Evolutionary conservation across 148 eudicot species (phyloP).

Genomic region (Rhododendron griersonianum): DNA sequence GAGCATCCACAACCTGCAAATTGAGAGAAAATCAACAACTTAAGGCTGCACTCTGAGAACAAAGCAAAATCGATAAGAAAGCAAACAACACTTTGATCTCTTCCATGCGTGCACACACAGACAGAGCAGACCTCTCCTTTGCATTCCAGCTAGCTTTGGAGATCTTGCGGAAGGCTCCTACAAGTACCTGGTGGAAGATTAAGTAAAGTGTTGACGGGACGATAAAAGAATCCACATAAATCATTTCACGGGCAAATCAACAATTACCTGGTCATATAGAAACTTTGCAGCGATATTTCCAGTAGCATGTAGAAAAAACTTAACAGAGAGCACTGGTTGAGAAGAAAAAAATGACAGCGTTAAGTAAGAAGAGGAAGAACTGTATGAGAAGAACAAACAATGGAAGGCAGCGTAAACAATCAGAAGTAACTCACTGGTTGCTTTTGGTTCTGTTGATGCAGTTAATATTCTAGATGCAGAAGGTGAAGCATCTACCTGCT

Average conservation of each 20-base stretch:
- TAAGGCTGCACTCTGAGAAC: neutral
- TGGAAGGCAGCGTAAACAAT: neutral
- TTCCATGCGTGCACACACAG: neutral
- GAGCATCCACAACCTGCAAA: conserved; percentile 81
- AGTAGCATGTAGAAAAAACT: conserved; percentile 74
- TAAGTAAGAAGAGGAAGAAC: conserved; percentile 4
- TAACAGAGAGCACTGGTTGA: conserved; percentile 40
- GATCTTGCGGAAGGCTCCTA: conserved; percentile 69
- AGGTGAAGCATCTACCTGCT: conserved; percentile 31
- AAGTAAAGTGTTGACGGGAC: conserved; percentile 8
- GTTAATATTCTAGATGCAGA: conserved; percentile 23
- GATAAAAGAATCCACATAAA: neutral
- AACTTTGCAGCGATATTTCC: conserved; percentile 87
- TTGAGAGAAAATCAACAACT: neutral
- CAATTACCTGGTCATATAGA: conserved; percentile 61
- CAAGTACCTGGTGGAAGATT: conserved; percentile 40
- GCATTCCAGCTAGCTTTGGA: conserved; percentile 87
- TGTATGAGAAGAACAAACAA: conserved; percentile 1
- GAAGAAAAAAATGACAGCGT: neutral
- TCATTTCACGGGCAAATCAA: neutral
- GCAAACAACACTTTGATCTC: neutral
- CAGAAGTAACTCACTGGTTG: conserved; percentile 21
- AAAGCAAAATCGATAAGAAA: neutral
- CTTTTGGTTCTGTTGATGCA: conserved; percentile 19
- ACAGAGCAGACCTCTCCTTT: conserved; percentile 65